Evolutionary conservation across 192 early-diverging fungal species (phyloP).

Genomic region (Umbelopsis sp.): DNA sequence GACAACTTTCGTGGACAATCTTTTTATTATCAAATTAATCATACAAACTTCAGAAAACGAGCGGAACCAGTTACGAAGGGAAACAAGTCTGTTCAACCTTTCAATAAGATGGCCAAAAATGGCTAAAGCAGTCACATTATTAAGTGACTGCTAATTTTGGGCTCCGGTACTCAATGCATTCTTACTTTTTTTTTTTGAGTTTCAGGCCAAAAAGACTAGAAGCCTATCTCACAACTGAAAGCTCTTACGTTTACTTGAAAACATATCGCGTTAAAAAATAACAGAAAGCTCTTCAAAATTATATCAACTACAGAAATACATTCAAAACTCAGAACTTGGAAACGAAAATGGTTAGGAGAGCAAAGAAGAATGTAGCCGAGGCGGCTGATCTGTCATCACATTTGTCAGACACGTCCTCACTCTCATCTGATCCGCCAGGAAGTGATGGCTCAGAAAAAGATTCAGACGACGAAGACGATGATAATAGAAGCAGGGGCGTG

Average conservation of each 20-base stretch:
- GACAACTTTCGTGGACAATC: too few species aligned
- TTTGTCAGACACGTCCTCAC: slow-evolving; percentile 30
- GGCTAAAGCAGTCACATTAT: slow-evolving; percentile 1
- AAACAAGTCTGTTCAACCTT: too few species aligned
- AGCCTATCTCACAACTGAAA: not conserved
- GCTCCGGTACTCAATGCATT: not conserved
- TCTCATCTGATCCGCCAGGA: slow-evolving; percentile 28
- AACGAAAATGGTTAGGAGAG: slow-evolving; percentile 11
- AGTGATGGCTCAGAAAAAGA: not conserved
- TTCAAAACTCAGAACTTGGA: not conserved
- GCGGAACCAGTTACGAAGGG: too few species aligned
- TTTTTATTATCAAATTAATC: too few species aligned
- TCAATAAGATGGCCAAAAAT: too few species aligned
- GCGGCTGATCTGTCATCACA: slow-evolving; percentile 27
- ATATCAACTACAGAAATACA: not conserved
- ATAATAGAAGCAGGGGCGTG: slow-evolving; percentile 1
- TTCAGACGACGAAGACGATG: slow-evolving; percentile 17
- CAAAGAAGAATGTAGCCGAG: slow-evolving; percentile 2
- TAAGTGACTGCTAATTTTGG: not conserved
- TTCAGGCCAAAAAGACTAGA: not conserved
- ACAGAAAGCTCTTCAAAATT: not conserved
- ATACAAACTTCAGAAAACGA: too few species aligned
- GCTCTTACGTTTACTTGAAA: too few species aligned
- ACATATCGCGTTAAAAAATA: too few species aligned
- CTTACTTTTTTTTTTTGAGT: slow-evolving; percentile 9